A percentile compares a stretch with the other conserved stretches of the same genome.
phyloP scores from a whole-genome alignment of 176 grass and related monocot genomes.

The Coix lacrymajobi region DNA sequence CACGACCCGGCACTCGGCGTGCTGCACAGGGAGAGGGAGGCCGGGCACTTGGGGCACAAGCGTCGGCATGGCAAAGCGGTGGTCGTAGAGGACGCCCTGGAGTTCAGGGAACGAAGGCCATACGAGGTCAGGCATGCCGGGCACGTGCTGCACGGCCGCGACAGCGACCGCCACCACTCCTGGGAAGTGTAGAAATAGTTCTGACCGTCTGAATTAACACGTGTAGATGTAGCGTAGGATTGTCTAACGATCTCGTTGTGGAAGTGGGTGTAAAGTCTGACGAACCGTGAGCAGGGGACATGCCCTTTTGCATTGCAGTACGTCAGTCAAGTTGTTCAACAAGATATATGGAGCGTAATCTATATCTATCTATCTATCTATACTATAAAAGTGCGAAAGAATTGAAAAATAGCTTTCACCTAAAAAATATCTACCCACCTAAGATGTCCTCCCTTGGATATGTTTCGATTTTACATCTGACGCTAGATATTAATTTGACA shows the following conservation, averaged over 20 bases:
- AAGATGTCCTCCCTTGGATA: too few species aligned
- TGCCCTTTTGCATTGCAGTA: too few species aligned
- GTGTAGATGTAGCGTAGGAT: background rate
- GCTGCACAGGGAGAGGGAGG: slow-evolving; percentile 19
- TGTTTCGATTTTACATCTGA: too few species aligned
- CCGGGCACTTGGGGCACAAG: slow-evolving; percentile 22
- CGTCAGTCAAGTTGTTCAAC: too few species aligned
- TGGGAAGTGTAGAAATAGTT: background rate
- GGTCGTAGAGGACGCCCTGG: background rate
- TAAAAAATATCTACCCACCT: too few species aligned
- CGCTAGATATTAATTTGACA: too few species aligned
- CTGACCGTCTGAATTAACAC: background rate
- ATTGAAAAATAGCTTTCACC: too few species aligned
- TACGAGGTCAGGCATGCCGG: background rate
- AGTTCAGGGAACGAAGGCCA: background rate
- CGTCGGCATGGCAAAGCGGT: slow-evolving; percentile 27
- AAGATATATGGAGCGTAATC: too few species aligned
- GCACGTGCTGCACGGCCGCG: background rate
- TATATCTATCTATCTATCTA: too few species aligned
- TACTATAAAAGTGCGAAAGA: too few species aligned
- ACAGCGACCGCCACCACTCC: background rate
- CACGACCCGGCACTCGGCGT: slow-evolving; percentile 35
- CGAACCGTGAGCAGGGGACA: too few species aligned
- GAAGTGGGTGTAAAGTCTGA: background rate
- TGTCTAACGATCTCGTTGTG: background rate